phyloP scores from a whole-genome alignment of 225 moss, liverwort and hornwort genomes.

The Takakia lepidozioides region DNA sequence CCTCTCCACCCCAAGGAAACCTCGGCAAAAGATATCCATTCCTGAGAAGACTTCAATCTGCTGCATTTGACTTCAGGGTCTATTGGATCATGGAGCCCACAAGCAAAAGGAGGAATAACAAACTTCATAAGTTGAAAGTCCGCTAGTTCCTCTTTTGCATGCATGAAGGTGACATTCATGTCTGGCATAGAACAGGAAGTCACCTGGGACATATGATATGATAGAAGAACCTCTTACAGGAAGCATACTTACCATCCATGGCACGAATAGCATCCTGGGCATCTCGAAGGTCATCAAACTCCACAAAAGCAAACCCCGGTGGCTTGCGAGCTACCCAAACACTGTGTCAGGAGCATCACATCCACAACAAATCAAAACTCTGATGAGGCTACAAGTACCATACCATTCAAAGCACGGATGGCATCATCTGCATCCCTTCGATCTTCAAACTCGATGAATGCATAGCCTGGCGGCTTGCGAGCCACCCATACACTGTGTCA shows the following conservation, averaged over 20 bases:
- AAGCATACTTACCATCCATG: constrained; percentile 59
- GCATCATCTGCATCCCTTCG: constrained; percentile 99
- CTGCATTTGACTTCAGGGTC: too few relatives aligned
- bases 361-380: constrained; percentile 58
- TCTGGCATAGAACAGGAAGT: too few relatives aligned
- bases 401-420: constrained; percentile 99
- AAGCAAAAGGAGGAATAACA: too few relatives aligned
- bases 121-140: too few relatives aligned
- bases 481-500: constrained; percentile 99
- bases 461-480: constrained; percentile 99
- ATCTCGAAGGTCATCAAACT: constrained; percentile 69
- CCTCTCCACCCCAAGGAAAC: too few relatives aligned
- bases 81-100: too few relatives aligned
- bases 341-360: constrained; percentile 81
- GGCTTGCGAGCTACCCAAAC: constrained; percentile 87
- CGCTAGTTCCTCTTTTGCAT: too few relatives aligned
- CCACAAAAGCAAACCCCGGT: constrained; percentile 86
- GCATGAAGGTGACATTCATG: too few relatives aligned
- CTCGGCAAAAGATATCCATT: too few relatives aligned
- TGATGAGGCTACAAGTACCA: constrained; percentile 50
- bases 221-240: constrained; percentile 15
- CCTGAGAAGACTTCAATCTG: too few relatives aligned
- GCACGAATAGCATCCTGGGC: constrained; percentile 73
- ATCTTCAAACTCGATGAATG: constrained; percentile 99
- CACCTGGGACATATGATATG: too few relatives aligned